phyloP scores from a whole-genome alignment of 2,329 filamentous ascomycete genomes.

The Fusarium nanum region DNA sequence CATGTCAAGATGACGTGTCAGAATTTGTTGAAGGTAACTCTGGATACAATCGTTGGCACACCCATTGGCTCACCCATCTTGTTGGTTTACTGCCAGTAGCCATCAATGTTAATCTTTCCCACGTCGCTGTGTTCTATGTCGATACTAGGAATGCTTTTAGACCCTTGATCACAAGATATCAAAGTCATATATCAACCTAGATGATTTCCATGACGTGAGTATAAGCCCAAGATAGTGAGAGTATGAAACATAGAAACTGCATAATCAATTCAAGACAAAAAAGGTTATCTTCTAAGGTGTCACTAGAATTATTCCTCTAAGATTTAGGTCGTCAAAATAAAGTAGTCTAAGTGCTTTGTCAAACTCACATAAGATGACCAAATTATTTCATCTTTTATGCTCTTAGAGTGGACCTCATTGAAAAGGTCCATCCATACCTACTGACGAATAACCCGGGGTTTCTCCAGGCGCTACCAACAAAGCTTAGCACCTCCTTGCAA shows the following conservation, averaged over 20 bases:
- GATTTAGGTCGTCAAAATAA: neutral
- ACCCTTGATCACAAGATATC: neutral
- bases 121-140: neutral
- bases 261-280: neutral
- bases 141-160: neutral
- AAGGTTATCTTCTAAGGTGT: neutral
- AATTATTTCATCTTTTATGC: neutral
- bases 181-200: neutral
- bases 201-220: neutral
- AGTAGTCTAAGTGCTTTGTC: neutral
- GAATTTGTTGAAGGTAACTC: neutral
- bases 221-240: neutral
- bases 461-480: slow-evolving; percentile 18
- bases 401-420: neutral
- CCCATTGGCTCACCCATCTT: neutral
- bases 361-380: neutral
- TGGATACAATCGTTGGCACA: neutral
- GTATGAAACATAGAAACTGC: neutral
- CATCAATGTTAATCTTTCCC: neutral
- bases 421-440: too few relatives aligned
- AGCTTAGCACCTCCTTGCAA: slow-evolving; percentile 10
- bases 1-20: neutral
- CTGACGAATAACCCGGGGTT: slow-evolving; percentile 35
- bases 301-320: neutral
- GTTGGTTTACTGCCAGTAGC: neutral